Base-by-base conservation (phyloP, 805 yeast species). In the Candida patagonica region DNA sequence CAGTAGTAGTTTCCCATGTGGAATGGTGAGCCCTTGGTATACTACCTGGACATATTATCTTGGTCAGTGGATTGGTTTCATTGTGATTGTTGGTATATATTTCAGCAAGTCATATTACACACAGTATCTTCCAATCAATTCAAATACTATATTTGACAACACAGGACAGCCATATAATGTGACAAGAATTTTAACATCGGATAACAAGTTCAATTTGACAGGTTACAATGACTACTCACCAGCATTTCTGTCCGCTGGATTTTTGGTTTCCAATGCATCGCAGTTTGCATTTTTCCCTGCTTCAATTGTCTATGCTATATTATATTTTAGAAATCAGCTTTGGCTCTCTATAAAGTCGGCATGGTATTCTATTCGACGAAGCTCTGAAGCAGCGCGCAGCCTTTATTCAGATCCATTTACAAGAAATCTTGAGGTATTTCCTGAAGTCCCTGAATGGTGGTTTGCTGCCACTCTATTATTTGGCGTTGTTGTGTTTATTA, bases 211-310 rank as follows among this genome's bases (percentile, higher is more conserved):
- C 35, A 35, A 40, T 20, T 23, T 25, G 65, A 43, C 50, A 52
- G 20, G 62, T 4, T 79, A 78, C 57, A 56, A 71, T 50, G 56
- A 59, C 8, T 79, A 79, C 59, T 78, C 85, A 1, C 81, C 83
- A 6, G 85, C 86, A 5, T 78, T 70, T 56, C 76, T 75, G 52
- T 54, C 74, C 22, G 83, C 85, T 5, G 82, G 49, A n/a, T 35
- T 41, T 24, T 40, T 47, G 40, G 45, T 48, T 6, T 53, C 65
- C 16, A 76, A 76, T 51, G 81, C 82, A 17, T 69, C 78, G 0
- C 68, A 63, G 49, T 76, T 75, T 54, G 70, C 72, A 25, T 55
- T 73, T 35, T 75, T 74, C 49, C 80, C 83, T 5, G 68, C 76
- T 49, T 66, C 74, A 15, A 67, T 76, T 15, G 53, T 70, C 0